phyloP scores from a whole-genome alignment of 2,329 filamentous ascomycete species.

The Myriangium duriaei region DNA sequence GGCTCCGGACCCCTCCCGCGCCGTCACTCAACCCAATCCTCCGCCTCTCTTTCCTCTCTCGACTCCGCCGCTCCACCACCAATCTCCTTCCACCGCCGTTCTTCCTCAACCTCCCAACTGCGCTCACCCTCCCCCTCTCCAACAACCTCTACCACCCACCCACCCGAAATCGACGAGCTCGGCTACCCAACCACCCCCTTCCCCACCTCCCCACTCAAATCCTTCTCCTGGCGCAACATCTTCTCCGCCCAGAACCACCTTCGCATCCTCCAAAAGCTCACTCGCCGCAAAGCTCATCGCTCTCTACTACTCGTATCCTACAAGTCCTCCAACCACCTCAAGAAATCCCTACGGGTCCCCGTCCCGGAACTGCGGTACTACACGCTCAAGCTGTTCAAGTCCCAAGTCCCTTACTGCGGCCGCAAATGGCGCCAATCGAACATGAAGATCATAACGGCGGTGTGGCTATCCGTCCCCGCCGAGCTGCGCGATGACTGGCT shows the following conservation, averaged over 20 bases:
- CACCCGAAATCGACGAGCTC: slow-evolving; percentile 66
- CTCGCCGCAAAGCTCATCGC: slow-evolving; percentile 87
- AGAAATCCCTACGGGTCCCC: slow-evolving; percentile 82
- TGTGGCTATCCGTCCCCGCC: slow-evolving; percentile 86
- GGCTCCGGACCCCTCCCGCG: slow-evolving; percentile 50
- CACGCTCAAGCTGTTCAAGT: slow-evolving; percentile 96
- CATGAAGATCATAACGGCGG: slow-evolving; percentile 96
- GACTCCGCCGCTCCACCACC: slow-evolving; percentile 82
- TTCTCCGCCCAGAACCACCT: slow-evolving; percentile 92
- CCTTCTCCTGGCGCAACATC: slow-evolving; percentile 88
- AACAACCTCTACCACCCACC: slow-evolving; percentile 22
- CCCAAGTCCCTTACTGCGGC: slow-evolving; percentile 93
- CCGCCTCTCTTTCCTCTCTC: slow-evolving; percentile 32
- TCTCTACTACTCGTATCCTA: slow-evolving; percentile 90
- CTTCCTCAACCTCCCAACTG: slow-evolving; percentile 28
- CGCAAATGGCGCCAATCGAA: slow-evolving; percentile 97
- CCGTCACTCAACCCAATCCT: slow-evolving; percentile 17
- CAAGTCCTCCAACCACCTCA: slow-evolving; percentile 84
- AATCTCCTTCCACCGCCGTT: slow-evolving; percentile 40
- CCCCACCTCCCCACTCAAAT: slow-evolving; percentile 66
- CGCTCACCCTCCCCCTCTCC: slow-evolving; percentile 28
- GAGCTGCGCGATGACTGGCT: slow-evolving; percentile 94
- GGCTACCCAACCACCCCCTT: slow-evolving; percentile 64
- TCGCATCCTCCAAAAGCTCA: slow-evolving; percentile 93
- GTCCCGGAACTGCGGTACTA: slow-evolving; percentile 81